These are phyloP conservation scores for Mycena amicta DNA, from an alignment of 768 basidiomycete species.

Conservation along the genomic window DNA sequence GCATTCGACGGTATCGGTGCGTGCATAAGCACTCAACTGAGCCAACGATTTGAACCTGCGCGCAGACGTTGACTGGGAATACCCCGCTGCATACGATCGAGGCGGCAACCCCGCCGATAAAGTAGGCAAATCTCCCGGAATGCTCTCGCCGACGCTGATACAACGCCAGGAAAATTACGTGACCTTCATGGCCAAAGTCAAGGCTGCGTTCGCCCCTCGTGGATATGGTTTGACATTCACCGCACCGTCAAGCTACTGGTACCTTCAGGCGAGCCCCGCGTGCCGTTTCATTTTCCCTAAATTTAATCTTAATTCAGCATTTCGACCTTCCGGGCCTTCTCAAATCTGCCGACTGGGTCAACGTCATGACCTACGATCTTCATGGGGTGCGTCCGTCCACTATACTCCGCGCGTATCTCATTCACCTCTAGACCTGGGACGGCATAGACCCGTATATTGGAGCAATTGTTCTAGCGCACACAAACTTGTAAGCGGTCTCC, in stretches of 20 bases:
- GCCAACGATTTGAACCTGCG: too few species aligned
- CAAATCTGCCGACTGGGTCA: background rate
- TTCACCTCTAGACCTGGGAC: background rate
- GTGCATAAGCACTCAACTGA: too few species aligned
- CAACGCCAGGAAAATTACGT: constrained; percentile 7
- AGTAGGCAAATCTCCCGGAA: too few species aligned
- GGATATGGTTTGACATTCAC: constrained; percentile 6
- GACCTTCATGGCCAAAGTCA: constrained; percentile 3
- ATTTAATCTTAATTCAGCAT: too few species aligned
- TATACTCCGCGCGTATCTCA: background rate
- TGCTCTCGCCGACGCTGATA: background rate
- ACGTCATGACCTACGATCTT: background rate
- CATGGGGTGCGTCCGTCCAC: background rate
- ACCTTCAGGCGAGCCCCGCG: too few species aligned
- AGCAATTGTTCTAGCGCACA: background rate
- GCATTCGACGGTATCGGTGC: constrained; percentile 31
- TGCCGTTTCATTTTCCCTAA: too few species aligned
- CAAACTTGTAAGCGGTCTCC: background rate
- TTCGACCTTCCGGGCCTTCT: background rate
- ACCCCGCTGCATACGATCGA: constrained; percentile 2
- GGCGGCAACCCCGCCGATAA: background rate
- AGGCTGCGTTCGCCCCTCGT: background rate
- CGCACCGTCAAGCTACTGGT: constrained; percentile 8
- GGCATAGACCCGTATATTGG: background rate
- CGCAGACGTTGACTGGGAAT: constrained; percentile 6